Evolutionary conservation across 768 basidiomycete species (phyloP).

Genomic region (Rhodotorula taiwanensis): DNA sequence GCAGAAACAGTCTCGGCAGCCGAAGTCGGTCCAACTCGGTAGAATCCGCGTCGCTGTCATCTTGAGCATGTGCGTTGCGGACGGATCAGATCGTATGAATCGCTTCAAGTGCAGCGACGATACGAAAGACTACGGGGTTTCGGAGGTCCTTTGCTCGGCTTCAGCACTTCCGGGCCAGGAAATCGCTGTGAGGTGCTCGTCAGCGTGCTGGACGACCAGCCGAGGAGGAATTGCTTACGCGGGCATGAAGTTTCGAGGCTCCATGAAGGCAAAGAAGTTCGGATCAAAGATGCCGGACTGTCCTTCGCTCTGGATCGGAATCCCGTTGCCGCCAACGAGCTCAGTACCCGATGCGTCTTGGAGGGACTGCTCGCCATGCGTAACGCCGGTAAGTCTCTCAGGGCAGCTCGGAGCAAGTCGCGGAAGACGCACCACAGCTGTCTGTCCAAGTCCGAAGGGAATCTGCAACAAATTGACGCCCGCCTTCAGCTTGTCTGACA

Average conservation of each 20-base stretch:
- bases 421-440: conserved; percentile 6
- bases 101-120: too few relatives aligned
- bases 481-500: not conserved
- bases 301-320: not conserved
- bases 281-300: conserved; percentile 6
- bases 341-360: not conserved
- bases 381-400: not conserved
- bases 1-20: conserved; percentile 8
- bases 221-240: not conserved
- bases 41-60: not conserved
- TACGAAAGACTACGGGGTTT: too few relatives aligned
- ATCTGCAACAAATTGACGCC: conserved; percentile 17
- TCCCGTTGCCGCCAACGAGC: conserved; percentile 3
- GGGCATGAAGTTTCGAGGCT: not conserved
- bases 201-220: too few relatives aligned
- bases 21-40: not conserved
- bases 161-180: too few relatives aligned
- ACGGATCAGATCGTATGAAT: too few relatives aligned
- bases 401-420: not conserved
- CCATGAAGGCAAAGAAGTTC: conserved; percentile 17
- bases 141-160: too few relatives aligned
- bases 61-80: too few relatives aligned
- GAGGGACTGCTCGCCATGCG: not conserved
- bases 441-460: conserved; percentile 5
- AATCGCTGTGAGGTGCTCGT: too few relatives aligned